Evolutionary conservation across 306 rosid genomes (phyloP).

Genomic region (Fragaria iinumae): DNA sequence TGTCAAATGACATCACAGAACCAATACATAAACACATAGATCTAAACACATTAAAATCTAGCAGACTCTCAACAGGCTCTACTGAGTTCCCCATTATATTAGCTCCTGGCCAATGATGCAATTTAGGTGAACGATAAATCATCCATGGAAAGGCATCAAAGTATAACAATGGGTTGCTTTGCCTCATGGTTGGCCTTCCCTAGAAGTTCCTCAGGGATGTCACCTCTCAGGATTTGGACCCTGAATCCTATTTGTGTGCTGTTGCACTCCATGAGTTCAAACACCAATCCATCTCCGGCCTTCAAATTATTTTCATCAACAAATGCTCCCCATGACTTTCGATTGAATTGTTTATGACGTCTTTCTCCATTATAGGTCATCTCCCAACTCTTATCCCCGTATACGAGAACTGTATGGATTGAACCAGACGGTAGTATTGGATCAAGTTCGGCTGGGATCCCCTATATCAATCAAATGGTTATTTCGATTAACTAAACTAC

Average conservation of each 20-base stretch:
- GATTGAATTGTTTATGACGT: constrained; percentile 1
- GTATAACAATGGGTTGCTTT: constrained; percentile 31
- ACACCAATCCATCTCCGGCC: constrained; percentile 59
- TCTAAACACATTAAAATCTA: neutral
- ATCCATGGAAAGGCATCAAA: neutral
- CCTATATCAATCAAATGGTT: constrained; percentile 24
- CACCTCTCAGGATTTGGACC: constrained; percentile 73
- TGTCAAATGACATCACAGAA: neutral
- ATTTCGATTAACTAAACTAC: constrained; percentile 9
- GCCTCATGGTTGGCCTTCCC: constrained; percentile 25
- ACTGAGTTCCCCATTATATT: neutral
- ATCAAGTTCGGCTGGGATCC: neutral
- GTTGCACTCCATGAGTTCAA: constrained; percentile 43
- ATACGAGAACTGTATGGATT: constrained; percentile 33
- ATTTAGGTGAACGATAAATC: neutral
- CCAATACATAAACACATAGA: neutral
- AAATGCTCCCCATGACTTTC: constrained; percentile 43
- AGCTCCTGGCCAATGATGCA: neutral
- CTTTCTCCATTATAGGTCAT: constrained; percentile 30
- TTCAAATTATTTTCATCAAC: constrained; percentile 45
- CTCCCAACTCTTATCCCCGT: constrained; percentile 42
- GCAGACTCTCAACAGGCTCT: neutral
- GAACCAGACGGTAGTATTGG: constrained; percentile 31
- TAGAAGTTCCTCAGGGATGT: constrained; percentile 38
- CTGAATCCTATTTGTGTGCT: constrained; percentile 28